Conservation (phyloP, 2,329 filamentous ascomycete species). For the Daldinia sp. region DNA sequence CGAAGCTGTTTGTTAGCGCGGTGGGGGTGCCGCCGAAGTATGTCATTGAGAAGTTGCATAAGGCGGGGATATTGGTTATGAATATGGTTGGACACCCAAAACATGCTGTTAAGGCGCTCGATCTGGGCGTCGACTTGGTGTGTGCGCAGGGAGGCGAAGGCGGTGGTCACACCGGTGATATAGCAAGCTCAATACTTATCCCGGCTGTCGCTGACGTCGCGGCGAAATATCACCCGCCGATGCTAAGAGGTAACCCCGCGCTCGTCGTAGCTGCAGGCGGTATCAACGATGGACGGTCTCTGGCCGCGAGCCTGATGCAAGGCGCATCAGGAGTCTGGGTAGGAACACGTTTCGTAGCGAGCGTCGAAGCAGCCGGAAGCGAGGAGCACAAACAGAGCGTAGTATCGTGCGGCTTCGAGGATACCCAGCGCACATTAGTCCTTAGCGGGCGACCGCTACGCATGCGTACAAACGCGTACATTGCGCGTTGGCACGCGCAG, state of each 20-base stretch:
- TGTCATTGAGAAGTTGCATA: conserved; percentile 80
- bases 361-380: conserved; percentile 80
- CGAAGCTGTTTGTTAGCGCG: conserved; percentile 84
- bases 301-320: conserved; percentile 86
- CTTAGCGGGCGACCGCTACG: conserved; percentile 83
- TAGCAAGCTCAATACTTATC: conserved; percentile 85
- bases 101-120: conserved; percentile 88
- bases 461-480: conserved; percentile 83
- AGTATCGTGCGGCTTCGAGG: conserved; percentile 78
- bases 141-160: conserved; percentile 94
- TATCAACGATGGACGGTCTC: conserved; percentile 80
- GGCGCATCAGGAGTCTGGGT: conserved; percentile 93
- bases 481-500: conserved; percentile 79
- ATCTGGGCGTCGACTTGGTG: conserved; percentile 87
- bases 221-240: conserved; percentile 70
- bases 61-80: conserved; percentile 85
- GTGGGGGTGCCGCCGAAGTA: conserved; percentile 83
- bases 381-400: conserved; percentile 85
- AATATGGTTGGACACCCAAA: conserved; percentile 97
- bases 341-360: conserved; percentile 89
- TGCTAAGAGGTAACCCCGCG: conserved; percentile 73
- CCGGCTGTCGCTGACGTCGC: conserved; percentile 89
- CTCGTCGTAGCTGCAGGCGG: conserved; percentile 91
- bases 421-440: conserved; percentile 84
- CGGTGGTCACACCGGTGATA: conserved; percentile 89